These are phyloP conservation scores for Truncatella angustata DNA, from an alignment of 2,329 filamentous ascomycete genomes.

Conservation along the genomic window DNA sequence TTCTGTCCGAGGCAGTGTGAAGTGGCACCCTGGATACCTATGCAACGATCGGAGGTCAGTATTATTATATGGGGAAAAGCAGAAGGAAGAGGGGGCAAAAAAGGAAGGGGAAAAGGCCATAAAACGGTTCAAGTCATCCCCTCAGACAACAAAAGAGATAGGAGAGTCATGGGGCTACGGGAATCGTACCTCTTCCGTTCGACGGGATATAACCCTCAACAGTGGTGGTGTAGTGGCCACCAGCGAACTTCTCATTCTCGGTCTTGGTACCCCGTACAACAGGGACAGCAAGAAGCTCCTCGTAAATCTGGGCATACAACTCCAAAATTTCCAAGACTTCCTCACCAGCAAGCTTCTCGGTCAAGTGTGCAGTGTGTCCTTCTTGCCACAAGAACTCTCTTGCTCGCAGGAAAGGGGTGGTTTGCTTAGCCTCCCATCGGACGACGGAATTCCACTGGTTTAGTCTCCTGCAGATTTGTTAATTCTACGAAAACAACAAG, in stretches of 20 bases:
- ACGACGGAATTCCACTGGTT: slow-evolving; percentile 70
- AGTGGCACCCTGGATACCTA: slow-evolving; percentile 95
- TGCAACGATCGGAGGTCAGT: too few relatives aligned
- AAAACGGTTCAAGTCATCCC: too few relatives aligned
- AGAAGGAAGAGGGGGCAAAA: too few relatives aligned
- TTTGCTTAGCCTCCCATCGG: slow-evolving; percentile 96
- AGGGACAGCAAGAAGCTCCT: slow-evolving; percentile 89
- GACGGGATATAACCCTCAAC: slow-evolving; percentile 96
- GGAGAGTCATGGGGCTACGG: too few relatives aligned
- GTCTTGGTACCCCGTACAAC: slow-evolving; percentile 94
- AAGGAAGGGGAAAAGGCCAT: too few relatives aligned
- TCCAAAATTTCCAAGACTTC: slow-evolving; percentile 94
- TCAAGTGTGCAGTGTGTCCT: slow-evolving; percentile 72
- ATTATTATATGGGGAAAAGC: too few relatives aligned
- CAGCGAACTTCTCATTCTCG: slow-evolving; percentile 96
- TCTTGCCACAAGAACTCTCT: slow-evolving; percentile 72
- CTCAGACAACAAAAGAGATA: too few relatives aligned
- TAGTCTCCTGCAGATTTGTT: too few relatives aligned
- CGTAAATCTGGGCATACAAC: slow-evolving; percentile 87
- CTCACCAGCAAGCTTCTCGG: slow-evolving; percentile 73
- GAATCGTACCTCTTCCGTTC: too few relatives aligned
- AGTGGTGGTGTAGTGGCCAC: slow-evolving; percentile 94
- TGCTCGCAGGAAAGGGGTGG: slow-evolving; percentile 81
- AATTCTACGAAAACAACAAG: too few relatives aligned
- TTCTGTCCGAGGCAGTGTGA: slow-evolving; percentile 94